Percentiles rank a stretch among this genome's conserved stretches.
Evolutionary conservation across 2,329 filamentous ascomycete genomes (phyloP).

Genomic region (Paecilomyces sp.): DNA sequence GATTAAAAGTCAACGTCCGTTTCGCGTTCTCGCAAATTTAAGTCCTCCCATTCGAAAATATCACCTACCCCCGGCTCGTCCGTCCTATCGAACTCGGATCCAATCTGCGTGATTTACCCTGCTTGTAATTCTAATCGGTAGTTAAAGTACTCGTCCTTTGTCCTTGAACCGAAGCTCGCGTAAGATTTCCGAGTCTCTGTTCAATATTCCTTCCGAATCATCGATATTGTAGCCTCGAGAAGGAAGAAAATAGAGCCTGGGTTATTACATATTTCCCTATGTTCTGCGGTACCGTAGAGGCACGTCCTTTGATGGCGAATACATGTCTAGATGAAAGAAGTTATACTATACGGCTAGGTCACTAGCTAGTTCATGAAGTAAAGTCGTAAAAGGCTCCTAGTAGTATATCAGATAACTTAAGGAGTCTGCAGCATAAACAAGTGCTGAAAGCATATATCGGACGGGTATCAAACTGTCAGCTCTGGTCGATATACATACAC

Average conservation of each 20-base stretch:
- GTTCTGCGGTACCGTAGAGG: too few species aligned
- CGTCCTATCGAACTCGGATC: not conserved
- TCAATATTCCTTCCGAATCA: not conserved
- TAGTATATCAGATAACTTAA: not conserved
- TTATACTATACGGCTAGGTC: too few species aligned
- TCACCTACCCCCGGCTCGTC: not conserved
- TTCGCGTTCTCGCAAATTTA: conserved; percentile 16
- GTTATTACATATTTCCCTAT: not conserved
- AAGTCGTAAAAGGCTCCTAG: not conserved
- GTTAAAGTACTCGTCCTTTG: not conserved
- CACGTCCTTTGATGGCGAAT: too few species aligned
- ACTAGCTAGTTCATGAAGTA: not conserved
- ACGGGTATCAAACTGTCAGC: not conserved
- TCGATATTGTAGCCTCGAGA: not conserved
- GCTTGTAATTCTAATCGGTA: not conserved
- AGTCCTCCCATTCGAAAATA: conserved; percentile 5
- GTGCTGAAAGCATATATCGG: not conserved
- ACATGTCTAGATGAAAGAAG: too few species aligned
- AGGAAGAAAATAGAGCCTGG: not conserved
- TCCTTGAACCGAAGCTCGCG: not conserved
- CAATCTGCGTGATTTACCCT: not conserved
- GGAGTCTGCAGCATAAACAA: not conserved
- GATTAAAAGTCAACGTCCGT: conserved; percentile 16
- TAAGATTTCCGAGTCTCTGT: not conserved
- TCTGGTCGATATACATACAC: too few species aligned